Conservation (phyloP, 768 basidiomycete species). For the Trametes gibbosa region DNA sequence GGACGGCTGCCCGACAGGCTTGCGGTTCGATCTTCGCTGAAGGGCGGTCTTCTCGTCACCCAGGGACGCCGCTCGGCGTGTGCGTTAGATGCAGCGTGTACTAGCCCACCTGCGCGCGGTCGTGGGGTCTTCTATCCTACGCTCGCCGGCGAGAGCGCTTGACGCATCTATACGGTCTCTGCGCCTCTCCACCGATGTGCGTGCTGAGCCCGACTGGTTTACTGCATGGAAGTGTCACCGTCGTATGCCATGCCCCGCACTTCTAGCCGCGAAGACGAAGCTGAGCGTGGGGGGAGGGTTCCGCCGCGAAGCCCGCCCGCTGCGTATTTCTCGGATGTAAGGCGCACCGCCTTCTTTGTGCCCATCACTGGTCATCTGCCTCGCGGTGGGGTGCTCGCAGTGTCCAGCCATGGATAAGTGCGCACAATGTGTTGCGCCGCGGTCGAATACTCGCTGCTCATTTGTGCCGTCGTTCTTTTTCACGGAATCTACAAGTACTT, state of each 20-base stretch:
- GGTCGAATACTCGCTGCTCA: too few species aligned
- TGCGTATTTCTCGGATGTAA: constrained; percentile 10
- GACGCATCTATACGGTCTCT: neutral
- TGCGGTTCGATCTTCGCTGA: neutral
- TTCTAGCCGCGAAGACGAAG: constrained; percentile 4
- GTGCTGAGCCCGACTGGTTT: neutral
- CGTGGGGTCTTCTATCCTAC: too few species aligned
- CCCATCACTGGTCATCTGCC: neutral
- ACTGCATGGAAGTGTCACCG: too few species aligned
- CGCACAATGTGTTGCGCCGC: neutral
- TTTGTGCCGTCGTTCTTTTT: too few species aligned
- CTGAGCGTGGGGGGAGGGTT: neutral
- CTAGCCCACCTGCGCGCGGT: too few species aligned
- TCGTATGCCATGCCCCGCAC: neutral
- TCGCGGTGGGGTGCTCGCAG: neutral
- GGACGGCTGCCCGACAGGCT: neutral
- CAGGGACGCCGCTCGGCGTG: too few species aligned
- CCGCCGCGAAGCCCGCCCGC: neutral
- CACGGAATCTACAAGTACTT: too few species aligned
- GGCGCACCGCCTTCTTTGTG: constrained; percentile 10
- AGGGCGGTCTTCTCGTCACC: neutral
- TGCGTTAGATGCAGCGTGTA: too few species aligned
- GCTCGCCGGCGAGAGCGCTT: too few species aligned
- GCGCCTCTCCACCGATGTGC: neutral
- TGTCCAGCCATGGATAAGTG: neutral